Conservation (phyloP, 2,329 filamentous ascomycete genomes). For the Fusarium sp. region DNA sequence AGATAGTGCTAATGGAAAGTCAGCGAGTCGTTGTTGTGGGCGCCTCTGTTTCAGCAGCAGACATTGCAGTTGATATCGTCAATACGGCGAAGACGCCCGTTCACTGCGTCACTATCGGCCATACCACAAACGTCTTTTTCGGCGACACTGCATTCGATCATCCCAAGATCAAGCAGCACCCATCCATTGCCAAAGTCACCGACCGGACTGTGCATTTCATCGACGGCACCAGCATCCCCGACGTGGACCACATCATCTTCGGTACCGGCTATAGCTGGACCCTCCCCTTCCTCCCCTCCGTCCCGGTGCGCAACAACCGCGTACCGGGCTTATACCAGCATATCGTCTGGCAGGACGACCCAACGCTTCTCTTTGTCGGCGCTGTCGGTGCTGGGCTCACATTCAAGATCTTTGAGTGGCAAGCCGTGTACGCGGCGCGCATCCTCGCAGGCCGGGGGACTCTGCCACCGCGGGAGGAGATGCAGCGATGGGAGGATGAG, state of each 20-base stretch:
- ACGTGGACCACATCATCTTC: conserved; percentile 74
- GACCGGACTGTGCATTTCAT: conserved; percentile 66
- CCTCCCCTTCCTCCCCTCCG: conserved; percentile 68
- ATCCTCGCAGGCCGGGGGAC: conserved; percentile 67
- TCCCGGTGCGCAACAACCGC: conserved; percentile 67
- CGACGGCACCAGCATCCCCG: conserved; percentile 64
- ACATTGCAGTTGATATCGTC: conserved; percentile 69
- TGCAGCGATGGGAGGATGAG: conserved; percentile 69
- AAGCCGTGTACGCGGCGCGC: conserved; percentile 72
- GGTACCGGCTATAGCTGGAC: conserved; percentile 77
- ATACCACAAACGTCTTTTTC: conserved; percentile 66
- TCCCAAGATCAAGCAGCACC: conserved; percentile 61
- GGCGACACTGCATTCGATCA: conserved; percentile 72
- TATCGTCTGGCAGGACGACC: conserved; percentile 67
- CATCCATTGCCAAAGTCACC: conserved; percentile 63
- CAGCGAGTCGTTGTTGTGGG: conserved; percentile 72
- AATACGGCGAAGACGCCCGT: conserved; percentile 61
- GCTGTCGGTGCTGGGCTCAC: conserved; percentile 70
- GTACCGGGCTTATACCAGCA: conserved; percentile 70
- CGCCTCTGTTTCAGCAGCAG: conserved; percentile 73
- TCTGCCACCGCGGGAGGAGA: conserved; percentile 63
- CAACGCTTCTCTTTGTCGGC: conserved; percentile 69
- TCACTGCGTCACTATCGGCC: conserved; percentile 64
- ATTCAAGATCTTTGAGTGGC: conserved; percentile 78
- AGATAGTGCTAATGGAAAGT: not conserved